Conservation (phyloP, 1,284 basidiomycete genomes). For the Austroboletus rostrupii region DNA sequence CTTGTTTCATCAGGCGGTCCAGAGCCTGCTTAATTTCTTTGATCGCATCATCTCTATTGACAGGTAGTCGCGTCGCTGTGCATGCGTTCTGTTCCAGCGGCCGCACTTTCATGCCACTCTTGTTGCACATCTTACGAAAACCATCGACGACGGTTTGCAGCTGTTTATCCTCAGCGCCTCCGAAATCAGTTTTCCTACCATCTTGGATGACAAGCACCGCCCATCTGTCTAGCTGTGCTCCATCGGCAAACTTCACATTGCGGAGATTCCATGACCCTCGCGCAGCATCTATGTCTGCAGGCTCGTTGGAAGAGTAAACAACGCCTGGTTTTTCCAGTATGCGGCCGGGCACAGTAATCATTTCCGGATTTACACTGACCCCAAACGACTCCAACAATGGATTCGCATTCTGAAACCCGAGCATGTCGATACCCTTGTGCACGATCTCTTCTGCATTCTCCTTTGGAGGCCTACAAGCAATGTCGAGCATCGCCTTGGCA, state of each 20-base stretch:
- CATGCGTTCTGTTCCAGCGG: neutral
- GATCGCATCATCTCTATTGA: conserved; percentile 7
- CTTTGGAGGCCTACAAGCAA: conserved; percentile 65
- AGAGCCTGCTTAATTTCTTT: conserved; percentile 22
- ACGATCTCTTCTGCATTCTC: conserved; percentile 60
- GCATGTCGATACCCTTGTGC: conserved; percentile 49
- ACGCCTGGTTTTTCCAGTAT: conserved; percentile 58
- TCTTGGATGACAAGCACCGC: conserved; percentile 63
- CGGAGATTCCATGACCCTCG: conserved; percentile 66
- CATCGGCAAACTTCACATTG: conserved; percentile 55
- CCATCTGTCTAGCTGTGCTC: conserved; percentile 53
- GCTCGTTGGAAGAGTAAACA: conserved; percentile 44
- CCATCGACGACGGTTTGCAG: conserved; percentile 41
- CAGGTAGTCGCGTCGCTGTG: conserved; percentile 9
- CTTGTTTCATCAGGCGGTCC: conserved; percentile 24
- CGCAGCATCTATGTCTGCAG: conserved; percentile 44
- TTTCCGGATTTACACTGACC: conserved; percentile 54
- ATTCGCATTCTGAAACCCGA: conserved; percentile 52
- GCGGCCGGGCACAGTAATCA: conserved; percentile 72
- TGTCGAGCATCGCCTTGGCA: conserved; percentile 63
- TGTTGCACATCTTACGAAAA: conserved; percentile 56
- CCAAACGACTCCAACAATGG: conserved; percentile 54
- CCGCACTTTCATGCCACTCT: conserved; percentile 51
- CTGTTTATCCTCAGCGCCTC: conserved; percentile 44
- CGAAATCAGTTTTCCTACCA: conserved; percentile 38